Base-by-base conservation (phyloP, 2,329 filamentous ascomycete species). In the Cladophialophora chaetospira region DNA sequence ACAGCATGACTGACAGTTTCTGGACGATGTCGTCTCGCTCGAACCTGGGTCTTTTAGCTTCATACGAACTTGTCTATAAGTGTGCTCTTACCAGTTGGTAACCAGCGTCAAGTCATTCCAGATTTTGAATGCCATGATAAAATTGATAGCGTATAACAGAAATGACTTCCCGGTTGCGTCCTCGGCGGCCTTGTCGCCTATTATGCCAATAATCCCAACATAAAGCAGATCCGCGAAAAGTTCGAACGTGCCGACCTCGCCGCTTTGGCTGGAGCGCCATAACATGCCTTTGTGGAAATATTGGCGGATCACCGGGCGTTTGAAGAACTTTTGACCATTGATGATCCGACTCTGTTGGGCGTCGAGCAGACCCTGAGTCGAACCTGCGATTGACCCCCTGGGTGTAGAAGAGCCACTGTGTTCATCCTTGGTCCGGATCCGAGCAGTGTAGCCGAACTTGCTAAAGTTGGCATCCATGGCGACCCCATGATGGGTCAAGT, bases 241-340 rank as follows among this genome's bases (percentile, higher is more conserved):
- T 68, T 87, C 85, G 65, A 86, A 86, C 13, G 77, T 79, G 62
- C 82, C 82, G 4, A 87, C 82, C 68, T 86, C 79, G n/a, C 83
- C 82, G 21, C 76, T 72, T 43, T 80, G 78, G 4, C 76, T 77
- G 2, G 82, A 79, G 48, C 84, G 75, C 84, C 84, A 51, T 35
- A 51, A 11, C 33, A 51, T 33, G 35, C 47, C 47, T 35, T 51
- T 51, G 47, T 51, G 47, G 47, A 51, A 51, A n/a, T 51, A 51
- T 23, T 51, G 47, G n/a, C 47, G 47, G 19, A 51, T 51, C 5
- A 51, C 21, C 5, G 47, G 47, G 10, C 47, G 47, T 29, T 42
- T 51, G 25, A 51, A 51, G 36, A 51, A 51, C 15, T 51, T 51
- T 19, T 19, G 35, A 3, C 47, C 47, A 10, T 51, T 35, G 15